Base-by-base conservation (phyloP, 192 early-diverging fungal genomes). In the Umbelopsis isabellina region DNA sequence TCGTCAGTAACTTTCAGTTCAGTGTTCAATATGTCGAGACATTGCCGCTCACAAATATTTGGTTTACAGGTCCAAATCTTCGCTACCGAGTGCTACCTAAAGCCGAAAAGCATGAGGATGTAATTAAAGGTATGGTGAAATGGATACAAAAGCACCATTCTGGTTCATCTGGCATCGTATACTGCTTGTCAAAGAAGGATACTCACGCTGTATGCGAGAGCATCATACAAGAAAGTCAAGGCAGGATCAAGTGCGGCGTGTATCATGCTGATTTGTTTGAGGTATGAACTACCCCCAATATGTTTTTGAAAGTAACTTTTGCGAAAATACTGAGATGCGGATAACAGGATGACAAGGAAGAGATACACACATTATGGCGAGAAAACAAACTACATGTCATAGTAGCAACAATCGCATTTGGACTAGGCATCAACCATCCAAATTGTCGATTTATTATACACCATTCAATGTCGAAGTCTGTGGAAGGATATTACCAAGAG, bases 321-420 rank as follows among this genome's bases (percentile, higher is more conserved):
- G 27, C 15, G 0, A 2, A 15, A 8, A 3, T 12, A 27, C 30
- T 61, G 5, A 61, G 5, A 41, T 61, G 4, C 12, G 12, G n/a
- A 8, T 23, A 47, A 74, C 72, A 94, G 79, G 88, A 87, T 58
- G 95, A 97, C 65, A 85, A 93, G 13, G 74, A 85, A 23, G 77
- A 85, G 1, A 89, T 95, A 37, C 97, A 99, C 79, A 79, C 87
- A 65, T 83, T 83, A 35, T 97, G 96, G 97, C 90, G 89, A 71
- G 73, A 69, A 9, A 89, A 90, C 50, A 71, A 84, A 35, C 72
- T 93, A 0, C 82, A 93, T 51, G 86, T 93, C 27, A 77, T 91
- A 53, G 87, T 90, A 2, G 91, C 92, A 6, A 93, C 91, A 0
- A 87, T 92, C 44, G 91, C 90, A 0, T 92, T 92, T 81, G 91